phyloP scores from a whole-genome alignment of 1,139 yeast species.

The Suhomyces panamericanus region DNA sequence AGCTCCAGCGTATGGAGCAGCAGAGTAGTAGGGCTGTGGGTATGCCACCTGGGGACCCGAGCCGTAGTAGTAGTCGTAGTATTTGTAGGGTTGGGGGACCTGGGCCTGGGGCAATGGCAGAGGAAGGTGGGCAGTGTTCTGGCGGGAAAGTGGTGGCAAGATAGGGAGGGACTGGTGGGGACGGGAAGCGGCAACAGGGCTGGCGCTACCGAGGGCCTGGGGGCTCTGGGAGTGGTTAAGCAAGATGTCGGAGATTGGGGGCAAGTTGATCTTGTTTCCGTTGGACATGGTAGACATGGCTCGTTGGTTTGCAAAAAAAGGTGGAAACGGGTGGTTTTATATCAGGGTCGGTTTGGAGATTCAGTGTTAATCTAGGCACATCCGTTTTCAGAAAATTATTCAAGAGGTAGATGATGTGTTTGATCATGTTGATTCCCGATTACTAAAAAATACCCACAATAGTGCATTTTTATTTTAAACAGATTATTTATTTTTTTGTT shows the following conservation, averaged over 20 bases:
- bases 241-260: slow-evolving; percentile 40
- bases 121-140: slow-evolving; percentile 6
- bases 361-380: slow-evolving; percentile 10
- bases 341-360: slow-evolving; percentile 10
- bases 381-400: slow-evolving; percentile 12
- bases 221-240: slow-evolving; percentile 11
- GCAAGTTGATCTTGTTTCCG: slow-evolving; percentile 31
- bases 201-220: not conserved
- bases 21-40: slow-evolving; percentile 5
- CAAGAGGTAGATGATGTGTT: slow-evolving; percentile 9
- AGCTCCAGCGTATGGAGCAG: slow-evolving; percentile 1
- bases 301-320: not conserved
- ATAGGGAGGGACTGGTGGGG: slow-evolving; percentile 9
- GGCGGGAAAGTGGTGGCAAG: slow-evolving; percentile 14
- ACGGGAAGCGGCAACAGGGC: not conserved
- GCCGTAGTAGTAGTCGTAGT: slow-evolving; percentile 18
- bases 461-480: slow-evolving; percentile 2
- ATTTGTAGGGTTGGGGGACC: slow-evolving; percentile 13
- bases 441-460: slow-evolving; percentile 10
- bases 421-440: slow-evolving; percentile 12
- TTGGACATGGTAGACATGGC: slow-evolving; percentile 7
- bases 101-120: slow-evolving; percentile 8
- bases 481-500: not conserved
- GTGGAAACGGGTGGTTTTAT: slow-evolving; percentile 2
- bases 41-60: slow-evolving; percentile 3